A percentile compares a stretch with the other conserved stretches of the same genome.
These are phyloP conservation scores for Chlorophyllum brunneum DNA, from an alignment of 768 basidiomycete genomes.

Conservation along the genomic window DNA sequence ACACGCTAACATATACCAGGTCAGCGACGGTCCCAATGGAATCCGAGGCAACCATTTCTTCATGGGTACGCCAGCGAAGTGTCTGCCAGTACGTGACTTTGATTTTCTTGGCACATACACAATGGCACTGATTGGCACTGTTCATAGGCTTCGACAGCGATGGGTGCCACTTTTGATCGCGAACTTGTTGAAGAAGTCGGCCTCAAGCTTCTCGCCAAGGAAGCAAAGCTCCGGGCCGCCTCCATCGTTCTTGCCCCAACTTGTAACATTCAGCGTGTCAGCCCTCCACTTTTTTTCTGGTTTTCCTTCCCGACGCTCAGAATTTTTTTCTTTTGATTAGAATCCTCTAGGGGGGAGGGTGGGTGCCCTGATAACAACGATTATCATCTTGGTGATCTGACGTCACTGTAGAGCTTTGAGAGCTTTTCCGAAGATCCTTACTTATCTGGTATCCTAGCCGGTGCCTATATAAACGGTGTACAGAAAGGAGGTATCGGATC, in stretches of 20 bases:
- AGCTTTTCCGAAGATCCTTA: constrained; percentile 78
- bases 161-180: constrained; percentile 73
- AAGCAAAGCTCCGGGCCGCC: constrained; percentile 68
- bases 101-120: not conserved
- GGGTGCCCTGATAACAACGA: constrained; percentile 15
- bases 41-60: constrained; percentile 74
- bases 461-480: constrained; percentile 72
- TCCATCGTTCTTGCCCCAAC: constrained; percentile 76
- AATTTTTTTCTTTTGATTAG: constrained; percentile 25
- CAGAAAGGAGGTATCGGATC: constrained; percentile 75
- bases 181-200: constrained; percentile 62
- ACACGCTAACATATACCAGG: constrained; percentile 30
- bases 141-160: constrained; percentile 61
- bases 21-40: constrained; percentile 81
- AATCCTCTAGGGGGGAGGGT: constrained; percentile 71
- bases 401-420: constrained; percentile 54
- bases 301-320: not conserved
- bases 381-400: not conserved
- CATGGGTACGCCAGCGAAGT: constrained; percentile 79
- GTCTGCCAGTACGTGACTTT: constrained; percentile 55
- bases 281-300: constrained; percentile 7
- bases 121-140: not conserved
- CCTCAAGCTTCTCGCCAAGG: constrained; percentile 59
- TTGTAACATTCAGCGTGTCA: constrained; percentile 78
- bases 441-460: constrained; percentile 66